Evolutionary conservation across 129 eudicot species (phyloP).

Genomic region (Daucus carota): DH1_v3.0 NC_030387.2:22303501-22304000

Average conservation of each 20-base stretch:
- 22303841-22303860: constrained; percentile 12
- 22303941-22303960: constrained; percentile 38
- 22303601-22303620: background rate
- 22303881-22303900: constrained; percentile 68
- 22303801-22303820: background rate
- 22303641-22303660: constrained; percentile 7
- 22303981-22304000: constrained; percentile 88
- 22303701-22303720: constrained; percentile 63
- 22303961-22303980: constrained; percentile 47
- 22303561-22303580: constrained; percentile 26
- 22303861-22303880: constrained; percentile 92
- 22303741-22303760: background rate
- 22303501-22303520: constrained; percentile 41
- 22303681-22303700: constrained; percentile 20
- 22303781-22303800: background rate
- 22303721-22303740: constrained; percentile 82
- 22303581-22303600: background rate
- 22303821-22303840: background rate
- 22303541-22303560: constrained; percentile 57
- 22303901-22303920: constrained; percentile 74
- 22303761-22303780: background rate
- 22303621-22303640: constrained; percentile 1
- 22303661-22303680: constrained; percentile 1
- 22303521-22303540: constrained; percentile 33
- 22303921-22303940: constrained; percentile 79